A percentile compares a stretch with the other conserved stretches of the same genome.
phyloP scores from a whole-genome alignment of 805 yeast species.

The Ogataea minuta region DNA sequence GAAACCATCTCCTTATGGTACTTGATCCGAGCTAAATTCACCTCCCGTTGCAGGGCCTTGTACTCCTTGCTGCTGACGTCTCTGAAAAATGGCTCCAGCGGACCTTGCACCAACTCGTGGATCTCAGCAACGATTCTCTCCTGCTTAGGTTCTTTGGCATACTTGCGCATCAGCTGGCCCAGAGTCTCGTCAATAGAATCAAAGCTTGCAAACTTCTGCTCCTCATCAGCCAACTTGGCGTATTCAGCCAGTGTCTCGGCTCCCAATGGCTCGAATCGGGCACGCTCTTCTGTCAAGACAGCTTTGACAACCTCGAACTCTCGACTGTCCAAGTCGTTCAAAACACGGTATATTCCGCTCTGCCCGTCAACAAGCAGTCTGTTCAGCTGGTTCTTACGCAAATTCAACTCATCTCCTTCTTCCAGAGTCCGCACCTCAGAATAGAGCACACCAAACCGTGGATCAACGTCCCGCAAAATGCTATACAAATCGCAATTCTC shows the following conservation, averaged over 20 bases:
- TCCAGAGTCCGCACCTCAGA: conserved; percentile 20
- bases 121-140: neutral
- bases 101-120: neutral
- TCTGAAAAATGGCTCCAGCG: neutral
- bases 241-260: conserved; percentile 1
- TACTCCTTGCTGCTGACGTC: conserved; percentile 1
- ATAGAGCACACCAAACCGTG: conserved; percentile 24
- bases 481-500: conserved; percentile 23
- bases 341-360: conserved; percentile 22
- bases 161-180: neutral
- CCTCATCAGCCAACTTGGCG: neutral
- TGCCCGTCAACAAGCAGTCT: conserved; percentile 21
- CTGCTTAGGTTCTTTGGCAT: neutral
- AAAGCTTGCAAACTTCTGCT: neutral
- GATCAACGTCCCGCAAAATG: conserved; percentile 25
- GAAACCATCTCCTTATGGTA: conserved; percentile 3
- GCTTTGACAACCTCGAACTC: conserved; percentile 21
- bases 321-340: conserved; percentile 22
- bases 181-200: neutral
- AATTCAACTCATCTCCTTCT: conserved; percentile 20
- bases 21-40: conserved; percentile 2
- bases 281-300: conserved; percentile 11
- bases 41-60: conserved; percentile 6
- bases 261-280: neutral
- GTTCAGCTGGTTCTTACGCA: conserved; percentile 19